Percentiles rank a stretch among this genome's conserved stretches.
Evolutionary conservation across 148 eudicot genomes (phyloP).

Genomic region (Silene uniflora): DNA sequence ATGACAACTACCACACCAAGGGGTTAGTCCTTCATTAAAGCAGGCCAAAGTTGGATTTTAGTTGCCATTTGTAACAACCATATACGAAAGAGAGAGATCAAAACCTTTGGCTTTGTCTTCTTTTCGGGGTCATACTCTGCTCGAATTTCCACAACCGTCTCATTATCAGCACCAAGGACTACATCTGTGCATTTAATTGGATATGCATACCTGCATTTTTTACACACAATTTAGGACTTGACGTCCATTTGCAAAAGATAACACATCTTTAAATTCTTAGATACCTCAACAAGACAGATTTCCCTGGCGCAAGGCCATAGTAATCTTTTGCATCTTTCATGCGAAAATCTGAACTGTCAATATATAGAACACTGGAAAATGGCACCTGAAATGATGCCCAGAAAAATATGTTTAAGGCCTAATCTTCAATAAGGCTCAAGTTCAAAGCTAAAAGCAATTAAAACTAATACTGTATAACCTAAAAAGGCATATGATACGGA

Average conservation of each 20-base stretch:
- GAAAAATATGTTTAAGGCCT: constrained; percentile 8
- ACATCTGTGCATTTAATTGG: constrained; percentile 91
- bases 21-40: neutral
- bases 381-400: constrained; percentile 49
- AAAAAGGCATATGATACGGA: neutral
- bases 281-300: constrained; percentile 80
- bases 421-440: constrained; percentile 3
- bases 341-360: constrained; percentile 87
- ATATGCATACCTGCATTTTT: constrained; percentile 70
- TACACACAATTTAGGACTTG: neutral
- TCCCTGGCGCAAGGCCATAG: constrained; percentile 95
- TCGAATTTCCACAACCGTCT: constrained; percentile 69
- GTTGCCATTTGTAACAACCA: neutral
- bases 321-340: constrained; percentile 94
- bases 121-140: constrained; percentile 94
- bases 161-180: constrained; percentile 73
- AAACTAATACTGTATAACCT: neutral
- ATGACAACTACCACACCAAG: neutral
- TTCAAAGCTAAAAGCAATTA: neutral
- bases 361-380: constrained; percentile 75
- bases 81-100: neutral
- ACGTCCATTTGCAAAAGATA: neutral
- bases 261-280: neutral
- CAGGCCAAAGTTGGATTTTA: neutral
- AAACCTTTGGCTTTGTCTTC: constrained; percentile 85